Percentiles rank a stretch among this genome's conserved stretches.
Conservation (phyloP, 2,329 filamentous ascomycete species). For the Trichoderma koningii region DNA sequence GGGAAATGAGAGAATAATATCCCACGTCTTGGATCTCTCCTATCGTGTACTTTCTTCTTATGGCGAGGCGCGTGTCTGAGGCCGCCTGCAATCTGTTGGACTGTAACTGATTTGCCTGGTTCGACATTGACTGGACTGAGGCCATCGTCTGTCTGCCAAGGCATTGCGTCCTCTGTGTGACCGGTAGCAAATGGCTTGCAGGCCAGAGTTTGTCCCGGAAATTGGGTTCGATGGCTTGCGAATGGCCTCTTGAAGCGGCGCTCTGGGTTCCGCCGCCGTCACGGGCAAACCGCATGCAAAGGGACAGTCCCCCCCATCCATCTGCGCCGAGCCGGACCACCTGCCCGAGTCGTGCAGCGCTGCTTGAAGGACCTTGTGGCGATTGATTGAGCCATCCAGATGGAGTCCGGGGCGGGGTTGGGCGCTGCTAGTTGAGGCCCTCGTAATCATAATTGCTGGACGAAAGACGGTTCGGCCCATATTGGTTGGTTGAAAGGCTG, state of each 20-base stretch:
- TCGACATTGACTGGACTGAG: neutral
- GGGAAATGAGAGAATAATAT: constrained; percentile 24
- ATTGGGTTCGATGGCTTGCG: neutral
- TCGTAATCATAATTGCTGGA: neutral
- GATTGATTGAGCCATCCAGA: neutral
- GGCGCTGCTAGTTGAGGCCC: neutral
- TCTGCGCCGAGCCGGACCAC: constrained; percentile 2
- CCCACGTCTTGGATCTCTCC: constrained; percentile 1
- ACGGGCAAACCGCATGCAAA: neutral
- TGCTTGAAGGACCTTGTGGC: constrained; percentile 22
- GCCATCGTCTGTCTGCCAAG: no score
- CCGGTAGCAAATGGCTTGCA: no score
- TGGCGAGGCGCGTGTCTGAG: constrained; percentile 2
- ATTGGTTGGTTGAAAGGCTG: no score
- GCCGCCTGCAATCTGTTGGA: neutral
- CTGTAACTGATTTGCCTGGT: neutral
- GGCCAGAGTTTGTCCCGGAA: no score
- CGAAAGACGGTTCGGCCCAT: no score
- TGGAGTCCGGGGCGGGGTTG: neutral
- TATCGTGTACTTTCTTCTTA: neutral
- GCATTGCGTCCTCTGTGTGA: no score
- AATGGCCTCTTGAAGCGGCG: constrained; percentile 7
- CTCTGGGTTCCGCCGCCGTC: constrained; percentile 15
- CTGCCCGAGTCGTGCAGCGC: constrained; percentile 22
- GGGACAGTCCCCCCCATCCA: neutral